Percentiles rank a stretch among this genome's conserved stretches.
Evolutionary conservation across 1,284 basidiomycete genomes (phyloP).

Genomic region (Ganoderma lucidum): DNA sequence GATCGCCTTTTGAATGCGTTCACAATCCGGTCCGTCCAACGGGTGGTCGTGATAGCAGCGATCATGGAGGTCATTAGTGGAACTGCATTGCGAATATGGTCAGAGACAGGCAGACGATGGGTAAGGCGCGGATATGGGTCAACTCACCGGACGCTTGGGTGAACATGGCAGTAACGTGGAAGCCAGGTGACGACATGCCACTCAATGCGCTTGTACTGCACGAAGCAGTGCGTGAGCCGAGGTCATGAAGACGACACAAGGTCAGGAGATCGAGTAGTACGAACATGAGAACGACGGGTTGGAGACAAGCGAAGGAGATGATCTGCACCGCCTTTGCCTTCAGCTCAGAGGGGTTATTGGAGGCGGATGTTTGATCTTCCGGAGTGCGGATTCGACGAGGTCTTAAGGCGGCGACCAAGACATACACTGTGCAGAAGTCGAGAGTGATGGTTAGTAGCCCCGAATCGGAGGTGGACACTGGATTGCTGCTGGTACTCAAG

Average conservation of each 20-base stretch:
- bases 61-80: conserved; percentile 26
- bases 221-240: neutral
- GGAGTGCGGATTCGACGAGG: conserved; percentile 19
- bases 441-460: neutral
- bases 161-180: conserved; percentile 31
- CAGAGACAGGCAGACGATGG: neutral
- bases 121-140: neutral
- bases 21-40: neutral
- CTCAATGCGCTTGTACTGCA: conserved; percentile 29
- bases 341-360: conserved; percentile 16
- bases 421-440: conserved; percentile 25
- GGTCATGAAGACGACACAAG: neutral
- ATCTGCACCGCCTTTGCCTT: conserved; percentile 30
- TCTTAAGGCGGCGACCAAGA: conserved; percentile 26
- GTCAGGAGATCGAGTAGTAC: conserved; percentile 11
- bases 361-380: conserved; percentile 7
- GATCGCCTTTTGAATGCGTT: neutral
- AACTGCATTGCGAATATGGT: conserved; percentile 17
- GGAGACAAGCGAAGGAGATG: conserved; percentile 32
- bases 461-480: neutral
- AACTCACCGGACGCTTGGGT: conserved; percentile 35
- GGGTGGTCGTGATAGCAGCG: neutral
- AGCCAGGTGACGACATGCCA: conserved; percentile 22
- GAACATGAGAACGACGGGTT: conserved; percentile 35
- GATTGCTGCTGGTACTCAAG: neutral